Conservation (phyloP, 306 rosid genomes). For the Crataegus laevigata region DNA sequence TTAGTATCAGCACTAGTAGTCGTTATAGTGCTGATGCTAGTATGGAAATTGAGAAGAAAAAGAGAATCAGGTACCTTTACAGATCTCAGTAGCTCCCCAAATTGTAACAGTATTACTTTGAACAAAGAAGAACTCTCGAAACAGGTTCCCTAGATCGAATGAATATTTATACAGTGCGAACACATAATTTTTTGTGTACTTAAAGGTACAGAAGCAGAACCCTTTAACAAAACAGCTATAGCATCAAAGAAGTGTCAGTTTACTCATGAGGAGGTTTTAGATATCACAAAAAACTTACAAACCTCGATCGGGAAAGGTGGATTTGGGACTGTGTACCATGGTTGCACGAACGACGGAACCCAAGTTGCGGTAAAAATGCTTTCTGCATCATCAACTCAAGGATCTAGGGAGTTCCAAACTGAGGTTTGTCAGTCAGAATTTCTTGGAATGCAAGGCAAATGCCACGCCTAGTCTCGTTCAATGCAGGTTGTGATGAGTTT, state of each 20-base stretch:
- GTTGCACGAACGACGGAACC: conserved; percentile 45
- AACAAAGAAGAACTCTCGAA: too few relatives aligned
- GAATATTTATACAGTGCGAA: neutral
- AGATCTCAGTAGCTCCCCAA: too few relatives aligned
- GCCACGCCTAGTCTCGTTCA: neutral
- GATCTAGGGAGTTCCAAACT: conserved; percentile 55
- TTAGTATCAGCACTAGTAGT: conserved; percentile 28
- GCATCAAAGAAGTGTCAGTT: conserved; percentile 52
- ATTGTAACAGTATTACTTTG: too few relatives aligned
- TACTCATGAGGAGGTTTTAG: conserved; percentile 35
- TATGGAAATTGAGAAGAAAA: conserved; percentile 36
- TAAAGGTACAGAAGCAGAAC: conserved; percentile 17
- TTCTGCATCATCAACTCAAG: conserved; percentile 62
- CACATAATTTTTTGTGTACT: neutral
- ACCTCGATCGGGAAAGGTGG: conserved; percentile 58
- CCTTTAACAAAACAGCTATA: conserved; percentile 22
- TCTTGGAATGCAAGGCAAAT: neutral
- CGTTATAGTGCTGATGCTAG: conserved; percentile 13
- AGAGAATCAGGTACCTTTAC: conserved; percentile 29
- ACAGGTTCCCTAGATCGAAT: too few relatives aligned
- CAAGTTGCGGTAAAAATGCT: conserved; percentile 61
- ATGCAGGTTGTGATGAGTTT: neutral
- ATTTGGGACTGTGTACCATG: conserved; percentile 52
- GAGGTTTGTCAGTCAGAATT: conserved; percentile 33
- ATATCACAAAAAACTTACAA: conserved; percentile 48